Base-by-base conservation (phyloP, 1,284 basidiomycete genomes). In the Polyporus tsugae region DNA sequence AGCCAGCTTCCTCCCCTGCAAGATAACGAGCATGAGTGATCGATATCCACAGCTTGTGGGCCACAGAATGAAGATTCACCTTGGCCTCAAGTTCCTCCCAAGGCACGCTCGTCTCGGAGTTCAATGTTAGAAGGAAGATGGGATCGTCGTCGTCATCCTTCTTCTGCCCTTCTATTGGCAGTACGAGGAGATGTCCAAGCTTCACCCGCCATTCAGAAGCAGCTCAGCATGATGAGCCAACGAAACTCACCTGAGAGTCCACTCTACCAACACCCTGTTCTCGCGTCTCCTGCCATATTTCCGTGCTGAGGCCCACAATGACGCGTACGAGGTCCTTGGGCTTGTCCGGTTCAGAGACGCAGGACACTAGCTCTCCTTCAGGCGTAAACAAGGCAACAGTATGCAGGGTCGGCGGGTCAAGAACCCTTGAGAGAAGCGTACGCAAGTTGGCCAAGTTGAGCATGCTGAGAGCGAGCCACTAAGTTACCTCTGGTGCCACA, bases 241-340 rank as follows among this genome's bases (percentile, higher is more conserved):
- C 7, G 35, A 38, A 19, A 58, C 55, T 5, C 39, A 60, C 58
- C 22, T 25, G 39, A 60, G 89, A 89, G 69, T 93, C 91, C 4
- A 89, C 88, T 86, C 90, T 90, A 29, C 90, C 91, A 59, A 84
- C 73, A 22, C 86, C 87, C 59, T 87, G 82, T 59, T 86, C 87
- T 67, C 82, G 83, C 25, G 88, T 90, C 78, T 94, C 92, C 65
- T 87, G 87, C 92, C 92, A 94, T 52, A 91, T 83, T 76, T 93
- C 92, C 10, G 86, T 87, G 60, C 87, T 86, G 15, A 94, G 79
- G 19, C 91, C 92, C 13, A 90, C 90, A 38, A 91, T 80, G 41
- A 93, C 85, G 65, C 90, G 86, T 60, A 93, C 84, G 67, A 91
- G 87, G 75, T 94, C 92, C 79, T 93, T 93, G 42, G 87, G 78